A percentile compares a stretch with the other conserved stretches of the same genome.
Conservation (phyloP, 192 early-diverging fungal species). For the Gamsiella multidivaricata region DNA sequence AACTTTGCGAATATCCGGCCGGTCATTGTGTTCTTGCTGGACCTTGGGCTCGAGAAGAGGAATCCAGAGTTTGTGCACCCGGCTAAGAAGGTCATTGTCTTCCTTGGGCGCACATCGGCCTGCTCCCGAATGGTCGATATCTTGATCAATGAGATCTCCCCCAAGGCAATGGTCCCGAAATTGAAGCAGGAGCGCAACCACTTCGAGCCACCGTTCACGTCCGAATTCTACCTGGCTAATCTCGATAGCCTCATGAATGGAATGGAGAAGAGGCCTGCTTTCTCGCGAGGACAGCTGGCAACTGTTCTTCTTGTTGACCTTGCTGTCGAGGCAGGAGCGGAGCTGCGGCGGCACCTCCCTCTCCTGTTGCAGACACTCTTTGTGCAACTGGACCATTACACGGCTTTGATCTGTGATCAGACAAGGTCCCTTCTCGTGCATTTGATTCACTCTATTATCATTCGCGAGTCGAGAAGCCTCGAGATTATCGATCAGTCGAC, state of each 20-base stretch:
- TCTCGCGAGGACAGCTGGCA: constrained; percentile 81
- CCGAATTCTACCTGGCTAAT: constrained; percentile 73
- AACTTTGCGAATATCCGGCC: constrained; percentile 68
- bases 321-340: constrained; percentile 75
- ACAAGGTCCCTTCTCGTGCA: constrained; percentile 78
- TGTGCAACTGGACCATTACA: constrained; percentile 85
- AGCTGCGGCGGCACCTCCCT: constrained; percentile 74
- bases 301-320: constrained; percentile 85
- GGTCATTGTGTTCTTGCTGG: constrained; percentile 78
- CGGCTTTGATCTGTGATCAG: constrained; percentile 82
- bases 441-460: constrained; percentile 78
- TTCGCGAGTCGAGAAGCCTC: constrained; percentile 67
- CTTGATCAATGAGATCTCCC: constrained; percentile 74
- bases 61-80: constrained; percentile 83
- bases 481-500: constrained; percentile 58
- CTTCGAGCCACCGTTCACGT: constrained; percentile 32
- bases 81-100: constrained; percentile 84
- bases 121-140: constrained; percentile 68
- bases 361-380: constrained; percentile 79
- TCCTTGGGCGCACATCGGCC: constrained; percentile 71
- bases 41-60: constrained; percentile 76
- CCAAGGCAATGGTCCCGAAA: constrained; percentile 75
- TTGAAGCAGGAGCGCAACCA: constrained; percentile 51
- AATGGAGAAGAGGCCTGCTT: constrained; percentile 72
- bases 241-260: constrained; percentile 73